phyloP scores from a whole-genome alignment of 116 monocot species.

The Posidonia oceanica region DNA sequence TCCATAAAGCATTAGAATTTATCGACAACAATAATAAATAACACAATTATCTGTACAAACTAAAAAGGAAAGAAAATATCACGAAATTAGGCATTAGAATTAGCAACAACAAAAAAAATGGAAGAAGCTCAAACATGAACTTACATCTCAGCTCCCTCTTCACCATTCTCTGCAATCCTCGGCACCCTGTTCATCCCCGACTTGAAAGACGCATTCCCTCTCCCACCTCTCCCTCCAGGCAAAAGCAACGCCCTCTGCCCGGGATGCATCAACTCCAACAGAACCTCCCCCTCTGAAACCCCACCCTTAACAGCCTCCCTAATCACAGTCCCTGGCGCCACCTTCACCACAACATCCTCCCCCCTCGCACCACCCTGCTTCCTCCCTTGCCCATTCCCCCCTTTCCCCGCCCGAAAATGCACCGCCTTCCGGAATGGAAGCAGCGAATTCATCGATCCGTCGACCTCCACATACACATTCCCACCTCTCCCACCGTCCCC shows the following conservation, averaged over 20 bases:
- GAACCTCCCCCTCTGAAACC: conserved; percentile 32
- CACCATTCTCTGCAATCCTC: conserved; percentile 91
- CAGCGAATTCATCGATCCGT: conserved; percentile 82
- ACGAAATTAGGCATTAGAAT: not conserved
- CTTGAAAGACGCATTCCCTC: conserved; percentile 89
- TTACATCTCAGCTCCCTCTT: conserved; percentile 85
- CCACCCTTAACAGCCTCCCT: conserved; percentile 46
- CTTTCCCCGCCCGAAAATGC: conserved; percentile 84
- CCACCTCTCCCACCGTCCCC: conserved; percentile 93
- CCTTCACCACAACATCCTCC: conserved; percentile 87
- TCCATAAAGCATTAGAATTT: no score
- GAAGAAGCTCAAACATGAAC: not conserved
- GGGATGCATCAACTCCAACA: conserved; percentile 64
- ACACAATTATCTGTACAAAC: no score
- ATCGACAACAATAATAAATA: no score
- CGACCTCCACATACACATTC: conserved; percentile 77
- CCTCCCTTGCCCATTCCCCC: conserved; percentile 64
- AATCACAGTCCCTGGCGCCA: conserved; percentile 80
- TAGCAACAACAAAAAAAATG: not conserved
- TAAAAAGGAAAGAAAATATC: not conserved
- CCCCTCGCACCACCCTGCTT: conserved; percentile 74
- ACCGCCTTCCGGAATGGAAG: conserved; percentile 73
- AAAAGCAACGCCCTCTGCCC: conserved; percentile 71
- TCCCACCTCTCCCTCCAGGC: conserved; percentile 88
- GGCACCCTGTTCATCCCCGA: conserved; percentile 71